These are phyloP conservation scores for Ustilago tritici DNA, from an alignment of 1,284 basidiomycete genomes.

Conservation along the genomic window DNA sequence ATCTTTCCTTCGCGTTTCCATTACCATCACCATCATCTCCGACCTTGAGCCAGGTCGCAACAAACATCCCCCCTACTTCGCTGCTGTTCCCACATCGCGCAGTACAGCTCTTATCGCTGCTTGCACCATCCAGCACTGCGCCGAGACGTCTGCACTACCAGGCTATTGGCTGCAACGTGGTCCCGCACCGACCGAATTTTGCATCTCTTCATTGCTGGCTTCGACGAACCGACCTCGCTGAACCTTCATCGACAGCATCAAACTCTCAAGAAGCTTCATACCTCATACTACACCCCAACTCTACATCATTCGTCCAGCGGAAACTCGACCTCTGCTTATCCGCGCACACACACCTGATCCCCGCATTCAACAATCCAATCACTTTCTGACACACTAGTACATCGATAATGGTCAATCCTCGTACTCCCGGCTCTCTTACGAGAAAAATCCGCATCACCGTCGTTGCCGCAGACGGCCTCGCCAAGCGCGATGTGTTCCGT, in stretches of 20 bases:
- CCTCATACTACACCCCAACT: background rate
- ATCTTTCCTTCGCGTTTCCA: background rate
- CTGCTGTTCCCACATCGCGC: background rate
- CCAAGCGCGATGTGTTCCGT: constrained; percentile 72
- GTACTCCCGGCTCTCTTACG: constrained; percentile 55
- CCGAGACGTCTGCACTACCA: background rate
- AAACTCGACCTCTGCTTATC: background rate
- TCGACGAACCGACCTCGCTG: background rate
- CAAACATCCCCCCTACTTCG: background rate
- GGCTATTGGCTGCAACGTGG: background rate
- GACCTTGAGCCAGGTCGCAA: background rate
- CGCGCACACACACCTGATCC: background rate
- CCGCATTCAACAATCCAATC: background rate
- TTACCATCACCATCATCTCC: background rate
- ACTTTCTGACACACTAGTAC: background rate
- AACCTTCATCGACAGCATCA: background rate
- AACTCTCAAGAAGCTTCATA: background rate
- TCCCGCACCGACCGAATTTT: background rate
- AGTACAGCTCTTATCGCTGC: background rate
- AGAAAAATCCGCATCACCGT: constrained; percentile 68
- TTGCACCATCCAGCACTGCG: background rate
- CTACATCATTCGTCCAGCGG: background rate
- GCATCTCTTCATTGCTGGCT: background rate
- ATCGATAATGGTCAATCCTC: constrained; percentile 61
- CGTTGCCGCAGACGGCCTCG: constrained; percentile 67